Conservation (phyloP, 306 rosid genomes). For the Notholithocarpus densiflorus region DNA sequence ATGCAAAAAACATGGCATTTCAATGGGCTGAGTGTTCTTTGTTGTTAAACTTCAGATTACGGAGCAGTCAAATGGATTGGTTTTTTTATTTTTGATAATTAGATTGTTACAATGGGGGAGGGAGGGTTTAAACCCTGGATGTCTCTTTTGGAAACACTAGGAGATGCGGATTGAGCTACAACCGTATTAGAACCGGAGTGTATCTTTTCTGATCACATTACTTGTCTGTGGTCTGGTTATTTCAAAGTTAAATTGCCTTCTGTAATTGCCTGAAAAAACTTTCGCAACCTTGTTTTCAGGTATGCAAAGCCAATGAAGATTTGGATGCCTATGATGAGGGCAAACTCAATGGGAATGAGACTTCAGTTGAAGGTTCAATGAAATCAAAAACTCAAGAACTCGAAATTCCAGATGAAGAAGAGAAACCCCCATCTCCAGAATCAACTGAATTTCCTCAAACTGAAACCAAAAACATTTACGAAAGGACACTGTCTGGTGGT, state of each 20-base stretch:
- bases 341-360: constrained; percentile 24
- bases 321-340: constrained; percentile 41
- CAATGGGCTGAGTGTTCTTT: too few species aligned
- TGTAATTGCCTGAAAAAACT: constrained; percentile 4
- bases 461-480: constrained; percentile 27
- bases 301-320: constrained; percentile 59
- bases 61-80: neutral
- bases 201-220: neutral
- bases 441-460: constrained; percentile 28
- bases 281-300: constrained; percentile 36
- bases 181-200: too few species aligned
- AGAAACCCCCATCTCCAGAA: constrained; percentile 27
- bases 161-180: too few species aligned
- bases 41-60: neutral
- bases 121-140: too few species aligned
- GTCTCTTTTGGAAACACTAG: too few species aligned
- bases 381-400: constrained; percentile 17
- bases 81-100: too few species aligned
- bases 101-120: too few species aligned
- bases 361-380: constrained; percentile 9
- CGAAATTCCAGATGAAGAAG: constrained; percentile 28
- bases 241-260: neutral
- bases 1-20: neutral
- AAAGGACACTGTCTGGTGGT: constrained; percentile 88
- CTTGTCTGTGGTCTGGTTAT: neutral